A percentile compares a stretch with the other conserved stretches of the same genome.
Conservation (phyloP, 345 rosid species). For the Combretum micranthum region DNA sequence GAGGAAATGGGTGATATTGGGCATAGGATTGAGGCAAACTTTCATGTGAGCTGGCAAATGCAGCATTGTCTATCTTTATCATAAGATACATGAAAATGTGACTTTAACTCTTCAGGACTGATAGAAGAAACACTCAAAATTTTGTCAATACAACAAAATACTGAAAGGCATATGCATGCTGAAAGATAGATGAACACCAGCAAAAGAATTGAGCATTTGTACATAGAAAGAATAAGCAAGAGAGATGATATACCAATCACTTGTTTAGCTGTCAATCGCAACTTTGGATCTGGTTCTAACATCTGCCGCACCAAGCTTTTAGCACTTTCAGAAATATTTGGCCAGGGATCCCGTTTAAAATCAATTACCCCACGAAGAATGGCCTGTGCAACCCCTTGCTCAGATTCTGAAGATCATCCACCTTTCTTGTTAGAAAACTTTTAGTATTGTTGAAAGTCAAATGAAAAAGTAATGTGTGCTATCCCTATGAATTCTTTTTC, state of each 20-base stretch:
- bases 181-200: background rate
- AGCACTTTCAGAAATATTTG: conserved; percentile 88
- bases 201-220: background rate
- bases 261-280: conserved; percentile 88
- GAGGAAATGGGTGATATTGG: no score
- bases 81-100: no score
- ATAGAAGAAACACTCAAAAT: no score
- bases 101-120: no score
- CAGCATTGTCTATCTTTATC: no score
- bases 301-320: conserved; percentile 82
- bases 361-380: conserved; percentile 93
- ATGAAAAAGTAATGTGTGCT: no score
- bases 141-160: no score
- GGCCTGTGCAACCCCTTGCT: conserved; percentile 99
- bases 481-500: no score
- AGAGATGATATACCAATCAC: conserved; percentile 63
- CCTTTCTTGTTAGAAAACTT: background rate
- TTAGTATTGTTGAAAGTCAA: background rate
- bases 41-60: no score
- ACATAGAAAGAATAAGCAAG: background rate
- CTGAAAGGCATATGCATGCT: no score
- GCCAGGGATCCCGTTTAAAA: conserved; percentile 99
- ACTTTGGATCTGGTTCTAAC: conserved; percentile 98
- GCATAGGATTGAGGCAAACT: no score
- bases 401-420: conserved; percentile 60